Conservation (phyloP, 139 green algal species). For the Tetraselmis chui region DNA sequence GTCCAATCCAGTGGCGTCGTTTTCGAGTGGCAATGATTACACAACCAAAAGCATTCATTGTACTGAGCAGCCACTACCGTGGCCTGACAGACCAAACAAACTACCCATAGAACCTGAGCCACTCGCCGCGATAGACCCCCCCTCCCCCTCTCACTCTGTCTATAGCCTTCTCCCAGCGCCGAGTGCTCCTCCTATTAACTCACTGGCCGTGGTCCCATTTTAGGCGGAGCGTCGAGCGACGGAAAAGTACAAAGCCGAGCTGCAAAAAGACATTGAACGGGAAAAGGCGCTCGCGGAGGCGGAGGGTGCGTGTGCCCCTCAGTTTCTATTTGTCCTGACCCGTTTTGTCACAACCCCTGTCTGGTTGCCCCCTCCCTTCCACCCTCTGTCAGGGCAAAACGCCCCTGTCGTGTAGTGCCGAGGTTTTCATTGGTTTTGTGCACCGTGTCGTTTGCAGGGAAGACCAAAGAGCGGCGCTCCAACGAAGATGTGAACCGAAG, state of each 20-base stretch:
- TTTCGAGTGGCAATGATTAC: neutral
- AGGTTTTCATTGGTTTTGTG: too few species aligned
- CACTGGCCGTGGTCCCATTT: too few species aligned
- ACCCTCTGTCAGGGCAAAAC: too few species aligned
- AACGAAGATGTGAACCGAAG: slow-evolving; percentile 95
- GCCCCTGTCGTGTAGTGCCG: too few species aligned
- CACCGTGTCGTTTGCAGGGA: too few species aligned
- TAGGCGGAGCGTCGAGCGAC: slow-evolving; percentile 74
- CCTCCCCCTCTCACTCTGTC: neutral
- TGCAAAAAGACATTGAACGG: slow-evolving; percentile 76
- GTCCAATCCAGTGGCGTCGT: too few species aligned
- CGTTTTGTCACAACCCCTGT: too few species aligned
- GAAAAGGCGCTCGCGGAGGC: slow-evolving; percentile 89
- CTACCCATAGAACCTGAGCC: too few species aligned
- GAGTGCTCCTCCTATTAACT: too few species aligned
- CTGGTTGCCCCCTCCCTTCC: too few species aligned
- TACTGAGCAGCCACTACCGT: neutral
- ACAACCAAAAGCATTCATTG: neutral
- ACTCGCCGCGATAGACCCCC: neutral
- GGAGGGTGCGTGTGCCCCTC: slow-evolving; percentile 83
- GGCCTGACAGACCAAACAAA: slow-evolving; percentile 1
- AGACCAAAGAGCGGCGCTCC: slow-evolving; percentile 71
- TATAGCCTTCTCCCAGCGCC: too few species aligned
- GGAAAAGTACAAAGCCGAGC: slow-evolving; percentile 73
- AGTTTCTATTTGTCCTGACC: too few species aligned